phyloP scores from a whole-genome alignment of 2,329 filamentous ascomycete genomes.

The Calonectria pseudoturangicola region DNA sequence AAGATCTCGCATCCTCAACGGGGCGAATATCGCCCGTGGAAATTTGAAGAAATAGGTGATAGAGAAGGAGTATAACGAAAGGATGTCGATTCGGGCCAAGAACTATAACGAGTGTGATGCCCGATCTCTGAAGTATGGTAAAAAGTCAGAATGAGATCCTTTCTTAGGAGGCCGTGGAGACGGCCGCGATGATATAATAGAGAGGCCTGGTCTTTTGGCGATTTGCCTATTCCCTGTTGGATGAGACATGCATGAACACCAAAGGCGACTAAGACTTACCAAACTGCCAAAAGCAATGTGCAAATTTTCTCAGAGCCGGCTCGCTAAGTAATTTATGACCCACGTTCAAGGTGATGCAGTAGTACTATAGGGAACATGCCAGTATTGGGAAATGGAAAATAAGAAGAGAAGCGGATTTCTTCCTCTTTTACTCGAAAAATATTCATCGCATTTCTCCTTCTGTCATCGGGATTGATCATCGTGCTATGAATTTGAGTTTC shows the following conservation, averaged over 20 bases:
- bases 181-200: neutral
- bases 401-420: too few relatives aligned
- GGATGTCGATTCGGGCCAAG: neutral
- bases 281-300: neutral
- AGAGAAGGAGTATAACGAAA: neutral
- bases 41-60: too few relatives aligned
- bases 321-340: too few relatives aligned
- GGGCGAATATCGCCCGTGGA: too few relatives aligned
- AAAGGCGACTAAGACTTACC: neutral
- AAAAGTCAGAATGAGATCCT: neutral
- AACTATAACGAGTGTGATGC: neutral
- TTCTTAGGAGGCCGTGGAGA: neutral
- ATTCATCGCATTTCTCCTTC: too few relatives aligned
- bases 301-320: neutral
- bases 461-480: neutral
- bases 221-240: neutral
- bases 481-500: neutral
- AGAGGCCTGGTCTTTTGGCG: neutral
- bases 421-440: too few relatives aligned
- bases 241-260: slow-evolving; percentile 16
- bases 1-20: neutral
- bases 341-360: too few relatives aligned
- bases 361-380: too few relatives aligned
- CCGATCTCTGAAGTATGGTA: neutral
- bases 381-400: too few relatives aligned